These are phyloP conservation scores for Calcarisporium arbuscula DNA, from an alignment of 2,329 filamentous ascomycete species.

Conservation along the genomic window DNA sequence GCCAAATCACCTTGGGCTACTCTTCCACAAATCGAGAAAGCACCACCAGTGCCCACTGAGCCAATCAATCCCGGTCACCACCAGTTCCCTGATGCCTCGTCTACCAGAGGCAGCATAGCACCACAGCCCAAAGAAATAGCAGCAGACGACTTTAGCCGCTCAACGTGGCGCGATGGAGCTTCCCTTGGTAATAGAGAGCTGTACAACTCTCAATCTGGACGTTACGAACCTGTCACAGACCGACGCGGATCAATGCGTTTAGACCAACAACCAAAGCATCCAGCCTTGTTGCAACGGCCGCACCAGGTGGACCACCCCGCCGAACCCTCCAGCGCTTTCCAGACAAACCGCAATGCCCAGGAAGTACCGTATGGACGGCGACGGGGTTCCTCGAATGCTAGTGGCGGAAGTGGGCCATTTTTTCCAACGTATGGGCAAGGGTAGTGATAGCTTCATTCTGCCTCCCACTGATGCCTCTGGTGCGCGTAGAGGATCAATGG, in stretches of 20 bases:
- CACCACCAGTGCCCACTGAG: slow-evolving; percentile 62
- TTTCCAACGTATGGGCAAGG: slow-evolving; percentile 49
- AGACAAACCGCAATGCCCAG: slow-evolving; percentile 64
- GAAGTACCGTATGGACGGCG: slow-evolving; percentile 66
- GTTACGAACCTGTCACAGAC: slow-evolving; percentile 83
- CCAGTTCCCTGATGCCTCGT: slow-evolving; percentile 48
- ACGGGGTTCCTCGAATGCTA: slow-evolving; percentile 85
- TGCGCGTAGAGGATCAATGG: slow-evolving; percentile 41
- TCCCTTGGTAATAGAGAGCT: slow-evolving; percentile 64
- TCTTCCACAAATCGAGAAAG: slow-evolving; percentile 77
- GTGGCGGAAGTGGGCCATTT: slow-evolving; percentile 71
- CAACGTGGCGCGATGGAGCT: slow-evolving; percentile 69
- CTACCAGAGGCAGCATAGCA: slow-evolving; percentile 46
- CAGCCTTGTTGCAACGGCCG: slow-evolving; percentile 72
- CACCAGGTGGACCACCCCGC: slow-evolving; percentile 59
- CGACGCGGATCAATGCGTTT: slow-evolving; percentile 64
- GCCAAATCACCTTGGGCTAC: slow-evolving; percentile 89
- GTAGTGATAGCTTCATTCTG: slow-evolving; percentile 33
- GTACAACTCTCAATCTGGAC: slow-evolving; percentile 91
- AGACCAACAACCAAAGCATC: slow-evolving; percentile 63
- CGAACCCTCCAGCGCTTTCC: slow-evolving; percentile 82
- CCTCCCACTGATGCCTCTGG: slow-evolving; percentile 36
- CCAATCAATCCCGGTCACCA: slow-evolving; percentile 39
- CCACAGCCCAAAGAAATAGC: slow-evolving; percentile 69
- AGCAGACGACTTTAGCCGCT: slow-evolving; percentile 85